Evolutionary conservation across 768 basidiomycete genomes (phyloP), one percentile per base, ranked within the genome.

Genomic region (Mycena rebaudengoi): DNA sequence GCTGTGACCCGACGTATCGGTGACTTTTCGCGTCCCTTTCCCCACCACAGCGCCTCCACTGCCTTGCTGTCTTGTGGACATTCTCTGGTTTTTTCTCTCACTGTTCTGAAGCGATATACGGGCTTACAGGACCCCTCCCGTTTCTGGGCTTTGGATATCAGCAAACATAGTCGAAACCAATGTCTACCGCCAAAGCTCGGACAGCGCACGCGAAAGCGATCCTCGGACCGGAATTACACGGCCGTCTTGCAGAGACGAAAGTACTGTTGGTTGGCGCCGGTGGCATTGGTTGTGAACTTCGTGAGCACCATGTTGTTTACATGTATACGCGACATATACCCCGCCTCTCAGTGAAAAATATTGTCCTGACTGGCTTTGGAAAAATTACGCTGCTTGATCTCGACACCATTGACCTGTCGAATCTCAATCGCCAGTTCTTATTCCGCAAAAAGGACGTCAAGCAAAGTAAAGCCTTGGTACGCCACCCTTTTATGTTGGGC

Each of bases 371-470:
- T 1, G 96, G 96, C 28, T 98, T 99, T 70, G 93, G 93, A 20
- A 84, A 91, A 73, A 97, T 98, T 65, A 95, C 95, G 0, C 85
- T 98, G 50, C 84, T 99, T 61, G 97, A 99, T 78, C 84, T 99
- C 66, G 97, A 99, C 78, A 99, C 97, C 20, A 99, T 99, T 75
- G 97, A 99, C 83, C 83, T 99, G 41, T 97, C 95, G 49, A 99
- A 99, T 75, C 82, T 99, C 53, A 99, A 99, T 72, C 87, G 97
- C 21, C 97, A 99, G 71, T 99, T 99, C 75, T 81, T 99, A 39
- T 99, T 99, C 80, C 86, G 87, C 65, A 99, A 98, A 79, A 97
- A 97, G 73, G 96, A 99, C 71, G 92, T 99, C 57, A 98, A 98
- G 73, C 93, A 98, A 72, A 91, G 96, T 70, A 99, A 99, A 80